phyloP scores from a whole-genome alignment of 1,284 basidiomycete genomes.

The Ganoderma multipileum region DNA sequence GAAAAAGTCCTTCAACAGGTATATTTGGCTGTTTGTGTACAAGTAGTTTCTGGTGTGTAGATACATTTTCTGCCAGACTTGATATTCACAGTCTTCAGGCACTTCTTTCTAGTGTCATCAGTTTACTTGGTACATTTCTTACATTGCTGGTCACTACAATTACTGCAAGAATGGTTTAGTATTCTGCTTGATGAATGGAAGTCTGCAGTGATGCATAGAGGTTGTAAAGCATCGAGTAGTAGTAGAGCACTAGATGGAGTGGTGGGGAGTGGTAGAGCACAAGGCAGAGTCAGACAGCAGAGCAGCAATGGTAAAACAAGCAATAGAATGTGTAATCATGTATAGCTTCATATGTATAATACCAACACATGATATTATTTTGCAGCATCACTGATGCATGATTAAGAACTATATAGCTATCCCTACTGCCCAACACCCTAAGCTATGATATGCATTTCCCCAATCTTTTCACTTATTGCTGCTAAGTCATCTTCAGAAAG shows the following conservation, averaged over 20 bases:
- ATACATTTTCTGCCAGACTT: not conserved
- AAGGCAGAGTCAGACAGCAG: too few relatives aligned
- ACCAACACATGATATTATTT: too few relatives aligned
- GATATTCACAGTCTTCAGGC: not conserved
- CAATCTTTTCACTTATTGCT: not conserved
- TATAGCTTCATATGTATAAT: too few relatives aligned
- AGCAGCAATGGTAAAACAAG: too few relatives aligned
- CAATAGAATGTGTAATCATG: too few relatives aligned
- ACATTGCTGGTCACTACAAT: not conserved
- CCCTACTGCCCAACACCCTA: too few relatives aligned
- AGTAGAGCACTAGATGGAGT: too few relatives aligned
- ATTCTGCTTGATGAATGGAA: not conserved
- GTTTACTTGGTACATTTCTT: not conserved
- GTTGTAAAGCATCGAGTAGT: not conserved
- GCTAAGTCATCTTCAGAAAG: not conserved
- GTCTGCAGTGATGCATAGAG: not conserved
- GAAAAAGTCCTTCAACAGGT: not conserved
- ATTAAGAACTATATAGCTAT: too few relatives aligned
- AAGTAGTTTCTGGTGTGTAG: not conserved
- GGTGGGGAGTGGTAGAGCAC: too few relatives aligned
- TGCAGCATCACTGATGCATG: too few relatives aligned
- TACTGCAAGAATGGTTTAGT: not conserved
- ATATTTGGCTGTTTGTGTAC: not conserved
- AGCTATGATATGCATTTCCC: not conserved
- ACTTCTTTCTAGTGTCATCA: not conserved